Base-by-base conservation (phyloP, 345 rosid species). In the Firmiana major region DNA sequence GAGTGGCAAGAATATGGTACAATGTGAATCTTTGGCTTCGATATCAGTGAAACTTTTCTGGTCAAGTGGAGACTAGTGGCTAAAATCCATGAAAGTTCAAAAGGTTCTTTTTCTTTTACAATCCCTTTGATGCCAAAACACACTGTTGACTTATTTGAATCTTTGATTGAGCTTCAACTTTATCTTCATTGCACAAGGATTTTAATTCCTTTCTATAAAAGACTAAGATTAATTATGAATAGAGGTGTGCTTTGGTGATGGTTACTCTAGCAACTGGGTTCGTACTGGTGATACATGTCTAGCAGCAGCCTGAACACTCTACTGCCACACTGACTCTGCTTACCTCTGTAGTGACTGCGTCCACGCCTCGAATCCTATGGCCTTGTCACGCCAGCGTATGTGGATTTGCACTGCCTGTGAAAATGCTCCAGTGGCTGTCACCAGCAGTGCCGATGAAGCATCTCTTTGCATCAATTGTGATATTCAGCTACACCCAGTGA, bases 361-460 rank as follows among this genome's bases (percentile, higher is more conserved):
- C 34, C 86, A 84, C 71, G 72, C 42, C 0, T 68, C 45, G 28
- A 9, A 46, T 53, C 28, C 72, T 67, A 21, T 55, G 40, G 75
- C 74, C 54, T 48, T 64, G 53, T 75, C 74, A 42, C 84, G 80
- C 62, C 68, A 83, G 42, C 82, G 86, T 9, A 58, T 80, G 62
- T 80, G 82, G 78, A 38, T 83, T 40, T 80, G 83, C 73, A 68
- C 72, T 8, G 73, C 66, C 2, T 83, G 86, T 11, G 76, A 80
- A 62, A 81, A 81, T 63, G 78, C 81, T 13, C 80, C 86, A 0
- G 82, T 80, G n/a, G 77, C 64, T 11, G 73, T 80, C 26, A 78
- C 77, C 71, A 78, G 86, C 71, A 78, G 79, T 67, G 86, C 83
- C 12, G 84, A 80, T 80, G 86, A 81, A 51, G 86, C 84, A n/a